Evolutionary conservation across 768 basidiomycete genomes (phyloP), one percentile per base, ranked within the genome.

Genomic region (Cantharellus anzutake): DNA sequence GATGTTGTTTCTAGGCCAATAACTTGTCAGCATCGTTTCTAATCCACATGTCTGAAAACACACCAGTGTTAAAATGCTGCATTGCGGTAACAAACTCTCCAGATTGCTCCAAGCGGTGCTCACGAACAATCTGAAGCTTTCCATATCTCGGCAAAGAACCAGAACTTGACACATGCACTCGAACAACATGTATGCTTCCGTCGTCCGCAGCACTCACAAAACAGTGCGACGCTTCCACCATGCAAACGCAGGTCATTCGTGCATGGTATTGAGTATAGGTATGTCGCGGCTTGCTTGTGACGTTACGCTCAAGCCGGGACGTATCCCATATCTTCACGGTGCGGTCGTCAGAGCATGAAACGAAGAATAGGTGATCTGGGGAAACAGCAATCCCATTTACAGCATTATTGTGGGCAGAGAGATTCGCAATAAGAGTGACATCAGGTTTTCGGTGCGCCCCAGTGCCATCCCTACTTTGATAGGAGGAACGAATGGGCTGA

Each of bases 311-410:
- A 51, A 98, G 75, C n/a, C 91, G 76, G 4, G 88, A 86, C 1
- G 91, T 67, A 63, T 78, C 76, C 76, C 76, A 76, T 2, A 76
- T 67, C 56, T 70, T 69, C 51, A 76, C 67, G 14, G 67, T 68
- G 4, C 68, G 66, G 59, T 75, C 73, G n/a, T 71, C 67, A 2
- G 73, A 74, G 3, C 70, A 70, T 0, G 74, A 71, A 3, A 71
- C 72, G 60, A 76, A 97, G 75, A 96, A 99, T 68, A 83, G 72
- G 65, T 96, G 90, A 66, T 98, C 96, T 2, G 94, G 93, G 1
- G 94, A 83, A 34, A 92, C 86, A 2, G 84, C 84, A 34, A 98
- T 73, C 4, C 81, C 78, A 2, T 84, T 90, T 60, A 98, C 74
- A 1, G 81, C 74, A 35, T 84, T 88, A 0, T 81, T 78, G 67